These are phyloP conservation scores for Zopfochytrium polystomum DNA, from an alignment of 371 early-diverging fungal genomes.

Conservation along the genomic window DNA sequence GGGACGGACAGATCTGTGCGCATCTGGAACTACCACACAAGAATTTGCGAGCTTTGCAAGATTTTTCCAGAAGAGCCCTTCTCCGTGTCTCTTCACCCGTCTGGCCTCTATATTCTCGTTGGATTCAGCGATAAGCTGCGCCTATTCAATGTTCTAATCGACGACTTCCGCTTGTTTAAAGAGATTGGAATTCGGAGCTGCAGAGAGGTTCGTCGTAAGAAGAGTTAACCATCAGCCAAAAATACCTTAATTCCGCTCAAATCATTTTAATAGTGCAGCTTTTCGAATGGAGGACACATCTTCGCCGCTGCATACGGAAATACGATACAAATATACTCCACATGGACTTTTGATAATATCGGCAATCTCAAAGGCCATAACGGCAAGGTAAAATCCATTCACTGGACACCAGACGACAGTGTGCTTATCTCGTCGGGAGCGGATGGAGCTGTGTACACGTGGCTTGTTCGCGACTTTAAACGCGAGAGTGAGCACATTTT, in stretches of 20 bases:
- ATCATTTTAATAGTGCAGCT: slow-evolving; percentile 42
- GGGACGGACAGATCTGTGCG: slow-evolving; percentile 47
- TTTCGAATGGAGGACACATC: slow-evolving; percentile 57
- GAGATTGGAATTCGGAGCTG: slow-evolving; percentile 52
- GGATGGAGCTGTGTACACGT: slow-evolving; percentile 56
- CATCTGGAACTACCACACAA: slow-evolving; percentile 53
- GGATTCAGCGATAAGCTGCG: slow-evolving; percentile 57
- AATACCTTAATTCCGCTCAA: too few species aligned
- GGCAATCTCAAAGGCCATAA: slow-evolving; percentile 56
- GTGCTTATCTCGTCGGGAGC: slow-evolving; percentile 47
- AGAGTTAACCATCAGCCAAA: neutral
- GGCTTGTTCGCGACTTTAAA: slow-evolving; percentile 47
- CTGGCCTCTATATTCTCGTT: slow-evolving; percentile 50
- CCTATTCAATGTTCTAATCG: slow-evolving; percentile 51
- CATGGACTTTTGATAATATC: slow-evolving; percentile 53
- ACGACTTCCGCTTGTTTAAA: slow-evolving; percentile 49
- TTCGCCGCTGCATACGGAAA: slow-evolving; percentile 56
- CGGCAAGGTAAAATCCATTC: slow-evolving; percentile 49
- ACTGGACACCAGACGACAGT: slow-evolving; percentile 53
- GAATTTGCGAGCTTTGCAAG: slow-evolving; percentile 46
- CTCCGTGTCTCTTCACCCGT: slow-evolving; percentile 51
- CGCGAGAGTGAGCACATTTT: slow-evolving; percentile 53
- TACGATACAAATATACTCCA: slow-evolving; percentile 49
- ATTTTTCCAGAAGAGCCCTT: slow-evolving; percentile 49
- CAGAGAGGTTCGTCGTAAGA: slow-evolving; percentile 39